phyloP scores from a whole-genome alignment of 805 yeast genomes.

The Saccharomycopsis amapae region DNA sequence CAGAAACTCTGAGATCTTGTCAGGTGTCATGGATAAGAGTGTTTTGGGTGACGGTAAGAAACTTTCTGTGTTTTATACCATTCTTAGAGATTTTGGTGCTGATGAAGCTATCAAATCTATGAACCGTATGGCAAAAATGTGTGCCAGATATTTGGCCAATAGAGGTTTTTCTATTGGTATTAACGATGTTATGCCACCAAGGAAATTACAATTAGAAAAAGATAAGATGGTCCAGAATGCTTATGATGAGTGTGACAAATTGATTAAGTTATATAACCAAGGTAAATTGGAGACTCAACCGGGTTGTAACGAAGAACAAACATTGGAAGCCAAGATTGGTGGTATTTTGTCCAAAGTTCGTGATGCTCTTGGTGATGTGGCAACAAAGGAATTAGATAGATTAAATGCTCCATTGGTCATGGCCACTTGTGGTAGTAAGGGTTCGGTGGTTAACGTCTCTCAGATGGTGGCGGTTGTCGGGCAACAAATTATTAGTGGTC shows the following conservation, averaged over 20 bases:
- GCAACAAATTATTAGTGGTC: slow-evolving; percentile 96
- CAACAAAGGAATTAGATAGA: slow-evolving; percentile 83
- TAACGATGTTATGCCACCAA: slow-evolving; percentile 93
- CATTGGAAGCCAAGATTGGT: slow-evolving; percentile 95
- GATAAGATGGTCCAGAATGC: slow-evolving; percentile 88
- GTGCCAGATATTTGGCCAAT: slow-evolving; percentile 92
- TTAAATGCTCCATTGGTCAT: slow-evolving; percentile 94
- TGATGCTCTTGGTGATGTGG: slow-evolving; percentile 98
- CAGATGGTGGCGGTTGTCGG: slow-evolving; percentile 99
- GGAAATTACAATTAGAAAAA: slow-evolving; percentile 64
- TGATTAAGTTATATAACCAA: slow-evolving; percentile 66
- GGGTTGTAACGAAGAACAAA: slow-evolving; percentile 98
- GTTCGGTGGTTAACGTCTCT: slow-evolving; percentile 94
- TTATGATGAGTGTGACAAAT: slow-evolving; percentile 82
- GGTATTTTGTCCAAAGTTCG: slow-evolving; percentile 94
- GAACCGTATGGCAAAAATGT: slow-evolving; percentile 98
- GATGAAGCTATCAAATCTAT: slow-evolving; percentile 91
- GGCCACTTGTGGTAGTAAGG: slow-evolving; percentile 99
- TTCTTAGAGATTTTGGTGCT: slow-evolving; percentile 93
- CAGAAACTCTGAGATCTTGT: slow-evolving; percentile 78
- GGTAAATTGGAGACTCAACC: slow-evolving; percentile 97
- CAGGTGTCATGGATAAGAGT: slow-evolving; percentile 97
- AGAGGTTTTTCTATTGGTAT: slow-evolving; percentile 97
- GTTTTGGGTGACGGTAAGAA: slow-evolving; percentile 97
- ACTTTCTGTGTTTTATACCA: slow-evolving; percentile 92